phyloP scores from a whole-genome alignment of 2,329 filamentous ascomycete species.

The Xylariaceae sp. region DNA sequence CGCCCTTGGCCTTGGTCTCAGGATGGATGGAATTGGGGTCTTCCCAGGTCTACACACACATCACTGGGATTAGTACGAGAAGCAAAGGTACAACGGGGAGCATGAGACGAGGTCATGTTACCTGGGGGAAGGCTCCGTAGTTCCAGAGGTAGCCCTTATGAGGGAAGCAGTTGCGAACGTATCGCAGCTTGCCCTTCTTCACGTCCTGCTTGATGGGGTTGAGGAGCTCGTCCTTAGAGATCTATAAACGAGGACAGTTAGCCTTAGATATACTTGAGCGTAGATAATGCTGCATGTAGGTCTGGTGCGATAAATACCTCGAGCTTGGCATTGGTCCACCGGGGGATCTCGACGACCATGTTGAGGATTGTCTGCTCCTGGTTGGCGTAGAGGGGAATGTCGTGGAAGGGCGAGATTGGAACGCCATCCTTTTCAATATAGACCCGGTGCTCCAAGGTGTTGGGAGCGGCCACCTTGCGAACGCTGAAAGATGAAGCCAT shows the following conservation, averaged over 20 bases:
- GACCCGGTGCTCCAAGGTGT: constrained; percentile 96
- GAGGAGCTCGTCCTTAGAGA: constrained; percentile 97
- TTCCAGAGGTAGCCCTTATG: constrained; percentile 99
- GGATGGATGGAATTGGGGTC: constrained; percentile 95
- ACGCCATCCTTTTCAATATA: constrained; percentile 98
- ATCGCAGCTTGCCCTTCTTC: constrained; percentile 99
- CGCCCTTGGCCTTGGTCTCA: constrained; percentile 98
- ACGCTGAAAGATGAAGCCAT: constrained; percentile 71
- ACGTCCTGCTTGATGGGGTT: constrained; percentile 99
- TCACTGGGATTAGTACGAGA: constrained; percentile 6
- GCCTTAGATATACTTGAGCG: constrained; percentile 7
- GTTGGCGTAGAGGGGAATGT: constrained; percentile 97
- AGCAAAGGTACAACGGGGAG: constrained; percentile 3
- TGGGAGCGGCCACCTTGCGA: constrained; percentile 85
- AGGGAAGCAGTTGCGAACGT: constrained; percentile 99
- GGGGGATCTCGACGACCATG: constrained; percentile 99
- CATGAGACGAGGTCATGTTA: constrained; percentile 48
- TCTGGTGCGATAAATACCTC: constrained; percentile 66
- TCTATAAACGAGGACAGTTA: constrained; percentile 54
- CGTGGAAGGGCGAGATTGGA: constrained; percentile 94
- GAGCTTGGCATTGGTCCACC: constrained; percentile 99
- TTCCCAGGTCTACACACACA: constrained; percentile 81
- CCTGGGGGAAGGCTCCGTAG: constrained; percentile 99
- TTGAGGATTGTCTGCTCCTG: constrained; percentile 93
- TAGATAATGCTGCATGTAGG: constrained; percentile 9